Percentiles rank a stretch among this genome's conserved stretches.
Conservation (phyloP, 306 rosid species). For the Medicago truncatula region MtrunA17r5.0-ANR NC_053044.1:50093001-50093500, state of each 20-base stretch:
- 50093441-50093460: neutral
- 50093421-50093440: constrained; percentile 5
- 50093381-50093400: no score
- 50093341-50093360: constrained; percentile 39
- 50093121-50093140: constrained; percentile 66
- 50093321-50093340: constrained; percentile 77
- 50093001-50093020: neutral
- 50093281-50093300: constrained; percentile 77
- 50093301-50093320: constrained; percentile 80
- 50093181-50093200: constrained; percentile 67
- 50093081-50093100: constrained; percentile 78
- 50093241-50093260: neutral
- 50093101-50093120: constrained; percentile 72
- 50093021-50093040: constrained; percentile 12
- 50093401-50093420: constrained; percentile 57
- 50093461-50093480: neutral
- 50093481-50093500: no score
- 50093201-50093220: constrained; percentile 74
- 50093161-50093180: constrained; percentile 75
- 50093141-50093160: constrained; percentile 54
- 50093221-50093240: neutral
- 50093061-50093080: constrained; percentile 34
- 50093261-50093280: constrained; percentile 56
- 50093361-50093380: constrained; percentile 35
- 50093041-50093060: constrained; percentile 12